Conservation (phyloP, 192 early-diverging fungal species). For the Podila clonocystis region DNA sequence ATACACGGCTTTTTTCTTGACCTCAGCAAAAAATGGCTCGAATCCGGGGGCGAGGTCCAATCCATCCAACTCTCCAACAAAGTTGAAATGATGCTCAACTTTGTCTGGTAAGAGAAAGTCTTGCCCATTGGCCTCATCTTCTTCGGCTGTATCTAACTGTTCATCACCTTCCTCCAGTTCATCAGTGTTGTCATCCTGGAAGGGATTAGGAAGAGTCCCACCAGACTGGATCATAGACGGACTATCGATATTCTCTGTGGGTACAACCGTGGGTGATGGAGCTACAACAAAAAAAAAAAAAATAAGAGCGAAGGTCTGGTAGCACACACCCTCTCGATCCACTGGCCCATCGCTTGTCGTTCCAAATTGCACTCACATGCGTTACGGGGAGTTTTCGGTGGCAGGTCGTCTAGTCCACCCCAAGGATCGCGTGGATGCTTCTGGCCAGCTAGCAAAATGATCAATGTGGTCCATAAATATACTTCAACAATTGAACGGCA, state of each 20-base stretch:
- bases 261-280: conserved; percentile 4
- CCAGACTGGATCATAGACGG: conserved; percentile 14
- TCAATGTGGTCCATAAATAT: neutral
- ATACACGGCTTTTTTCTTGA: conserved; percentile 4
- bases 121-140: conserved; percentile 17
- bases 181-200: conserved; percentile 11
- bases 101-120: conserved; percentile 7
- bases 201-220: conserved; percentile 3
- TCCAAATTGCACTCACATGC: conserved; percentile 3
- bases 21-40: neutral
- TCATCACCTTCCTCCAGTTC: conserved; percentile 3
- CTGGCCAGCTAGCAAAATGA: conserved; percentile 16
- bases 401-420: conserved; percentile 10
- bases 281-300: conserved; percentile 9
- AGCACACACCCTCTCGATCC: neutral
- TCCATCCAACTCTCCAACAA: conserved; percentile 4
- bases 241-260: conserved; percentile 16
- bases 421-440: conserved; percentile 19
- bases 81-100: neutral
- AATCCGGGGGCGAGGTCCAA: neutral
- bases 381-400: conserved; percentile 10
- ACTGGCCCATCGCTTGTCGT: neutral
- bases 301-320: neutral
- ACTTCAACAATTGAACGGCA: neutral
- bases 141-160: conserved; percentile 3